Evolutionary conservation across 495 filamentous ascomycete genomes (phyloP), one percentile per base, ranked within the genome.

Genomic region (Penicillium atrosanguineum): DNA sequence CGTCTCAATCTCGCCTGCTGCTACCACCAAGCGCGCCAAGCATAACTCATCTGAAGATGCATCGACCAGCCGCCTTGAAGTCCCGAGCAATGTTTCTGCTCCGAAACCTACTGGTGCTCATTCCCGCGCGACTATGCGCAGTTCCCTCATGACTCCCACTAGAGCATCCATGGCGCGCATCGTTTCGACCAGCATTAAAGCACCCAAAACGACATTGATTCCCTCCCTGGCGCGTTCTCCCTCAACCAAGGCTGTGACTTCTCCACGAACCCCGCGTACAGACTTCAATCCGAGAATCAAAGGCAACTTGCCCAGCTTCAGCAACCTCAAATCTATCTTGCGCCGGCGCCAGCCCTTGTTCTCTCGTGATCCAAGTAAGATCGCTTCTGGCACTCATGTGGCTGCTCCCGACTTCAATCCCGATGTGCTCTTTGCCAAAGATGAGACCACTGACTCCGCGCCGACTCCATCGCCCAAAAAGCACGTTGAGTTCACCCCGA

Each of bases 91-190:
- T 21, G 45, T 38, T 18, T 9, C 43, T 26, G 36, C 26, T 34
- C 38, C 6, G 21, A 71, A 48, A 57, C 66, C 53, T 56, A 67
- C 52, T 65, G 68, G 64, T 63, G 76, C 71, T 56, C 82, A 68
- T 50, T 60, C 65, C 47, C 46, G 67, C 36, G 46, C 63, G 29
- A 52, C 54, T 9, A 57, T 73, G 56, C 72, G 67, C 46, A 75
- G 69, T 52, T 81, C 81, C 15, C 68, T 91, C 42, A 81, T 85
- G 70, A 93, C 89, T 1, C 91, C 90, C 0, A 95, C 90, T 29
- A 88, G 87, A 60, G 76, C 90, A n/a, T 91, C 89, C 0, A 62
- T 88, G 39, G 83, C 86, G 20, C 87, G 90, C 19, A 67, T 77
- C 36, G 45, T 63, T 1, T 62, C 68, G 23, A 64, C 71, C 47